Evolutionary conservation across 805 yeast genomes (phyloP).

Genomic region (Ogataea zsoltii): DNA sequence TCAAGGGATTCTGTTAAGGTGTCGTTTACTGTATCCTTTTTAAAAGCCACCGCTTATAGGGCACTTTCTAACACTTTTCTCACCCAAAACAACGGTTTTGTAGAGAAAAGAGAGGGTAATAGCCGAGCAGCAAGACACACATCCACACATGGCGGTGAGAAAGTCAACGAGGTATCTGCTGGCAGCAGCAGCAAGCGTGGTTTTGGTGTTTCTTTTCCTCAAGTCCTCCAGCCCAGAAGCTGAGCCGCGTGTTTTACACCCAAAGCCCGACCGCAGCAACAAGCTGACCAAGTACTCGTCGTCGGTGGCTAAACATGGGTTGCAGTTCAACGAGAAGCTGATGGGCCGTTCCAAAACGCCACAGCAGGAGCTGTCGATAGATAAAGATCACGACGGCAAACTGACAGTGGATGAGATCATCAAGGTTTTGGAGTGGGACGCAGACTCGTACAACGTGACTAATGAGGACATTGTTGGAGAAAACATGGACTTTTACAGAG

Average conservation of each 20-base stretch:
- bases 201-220: constrained; percentile 10
- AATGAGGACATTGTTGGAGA: constrained; percentile 33
- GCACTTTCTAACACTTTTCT: background rate
- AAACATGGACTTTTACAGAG: constrained; percentile 36
- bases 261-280: constrained; percentile 13
- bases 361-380: constrained; percentile 15
- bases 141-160: constrained; percentile 19
- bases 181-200: constrained; percentile 14
- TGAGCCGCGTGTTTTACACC: constrained; percentile 6
- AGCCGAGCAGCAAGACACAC: background rate
- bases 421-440: constrained; percentile 28
- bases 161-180: constrained; percentile 25
- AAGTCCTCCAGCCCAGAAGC: constrained; percentile 6
- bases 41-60: background rate
- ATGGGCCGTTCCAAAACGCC: constrained; percentile 25
- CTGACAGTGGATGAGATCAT: constrained; percentile 29
- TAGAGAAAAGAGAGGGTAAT: background rate
- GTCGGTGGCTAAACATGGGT: constrained; percentile 25
- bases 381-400: constrained; percentile 23
- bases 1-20: constrained; percentile 2
- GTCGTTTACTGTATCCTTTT: constrained; percentile 1
- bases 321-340: constrained; percentile 31
- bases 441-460: constrained; percentile 21
- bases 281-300: constrained; percentile 25
- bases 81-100: no score